Evolutionary conservation across 2,329 filamentous ascomycete genomes (phyloP).

Genomic region (Nemania sp.): DNA sequence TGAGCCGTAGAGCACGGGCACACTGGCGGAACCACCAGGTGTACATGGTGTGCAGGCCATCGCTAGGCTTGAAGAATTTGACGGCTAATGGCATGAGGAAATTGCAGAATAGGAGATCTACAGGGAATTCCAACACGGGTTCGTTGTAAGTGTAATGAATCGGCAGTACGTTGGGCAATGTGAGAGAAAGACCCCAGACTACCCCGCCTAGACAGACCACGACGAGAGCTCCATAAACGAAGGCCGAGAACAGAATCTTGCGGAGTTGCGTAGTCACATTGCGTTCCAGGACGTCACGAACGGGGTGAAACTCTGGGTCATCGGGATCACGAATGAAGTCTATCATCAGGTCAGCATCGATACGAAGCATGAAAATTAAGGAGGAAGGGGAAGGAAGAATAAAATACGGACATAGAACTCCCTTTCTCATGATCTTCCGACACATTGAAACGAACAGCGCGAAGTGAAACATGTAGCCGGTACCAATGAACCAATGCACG

Average conservation of each 20-base stretch:
- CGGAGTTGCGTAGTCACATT: conserved; percentile 89
- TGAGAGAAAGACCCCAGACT: conserved; percentile 81
- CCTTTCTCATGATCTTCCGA: conserved; percentile 92
- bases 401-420: conserved; percentile 77
- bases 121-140: conserved; percentile 89
- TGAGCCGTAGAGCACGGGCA: conserved; percentile 77
- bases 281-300: conserved; percentile 92
- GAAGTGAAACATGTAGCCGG: conserved; percentile 99
- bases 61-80: conserved; percentile 80
- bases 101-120: conserved; percentile 95
- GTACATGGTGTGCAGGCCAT: conserved; percentile 83
- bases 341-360: conserved; percentile 44
- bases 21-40: conserved; percentile 95
- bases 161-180: conserved; percentile 74
- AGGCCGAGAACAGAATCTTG: conserved; percentile 93
- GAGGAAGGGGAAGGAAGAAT: not conserved
- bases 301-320: conserved; percentile 96
- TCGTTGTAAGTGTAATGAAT: conserved; percentile 94
- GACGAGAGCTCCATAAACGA: conserved; percentile 92
- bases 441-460: conserved; percentile 99
- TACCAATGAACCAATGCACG: conserved; percentile 98
- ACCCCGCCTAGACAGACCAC: conserved; percentile 93
- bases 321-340: conserved; percentile 98
- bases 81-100: conserved; percentile 90
- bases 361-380: no score